These are phyloP conservation scores for Globisporangium recalcitrans DNA, from an alignment of 352 stramenopile genomes.

Conservation along the genomic window DNA sequence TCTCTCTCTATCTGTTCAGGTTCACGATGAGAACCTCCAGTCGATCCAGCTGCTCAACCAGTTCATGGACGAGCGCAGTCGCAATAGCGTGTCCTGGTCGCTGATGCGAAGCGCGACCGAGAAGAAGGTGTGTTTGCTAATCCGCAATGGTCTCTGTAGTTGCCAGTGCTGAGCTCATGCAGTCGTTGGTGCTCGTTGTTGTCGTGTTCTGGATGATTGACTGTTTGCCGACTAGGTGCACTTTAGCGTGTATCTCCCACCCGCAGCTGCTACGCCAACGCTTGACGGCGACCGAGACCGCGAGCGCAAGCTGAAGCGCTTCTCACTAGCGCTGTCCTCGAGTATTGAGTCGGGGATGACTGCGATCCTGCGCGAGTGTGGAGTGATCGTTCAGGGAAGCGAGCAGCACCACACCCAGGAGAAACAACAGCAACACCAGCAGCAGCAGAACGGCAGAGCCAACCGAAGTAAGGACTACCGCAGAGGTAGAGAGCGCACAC, in stretches of 20 bases:
- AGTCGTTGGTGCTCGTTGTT: not conserved
- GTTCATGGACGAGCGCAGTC: constrained; percentile 51
- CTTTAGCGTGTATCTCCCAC: constrained; percentile 30
- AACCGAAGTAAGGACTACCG: not conserved
- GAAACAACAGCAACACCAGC: constrained; percentile 8
- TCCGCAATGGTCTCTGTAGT: not conserved
- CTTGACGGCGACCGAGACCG: not conserved
- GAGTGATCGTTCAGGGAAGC: constrained; percentile 23
- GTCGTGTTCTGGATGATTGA: not conserved
- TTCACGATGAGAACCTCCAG: constrained; percentile 65
- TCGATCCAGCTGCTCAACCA: constrained; percentile 71
- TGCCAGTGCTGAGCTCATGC: not conserved
- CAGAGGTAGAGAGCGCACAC: not conserved
- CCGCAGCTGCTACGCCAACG: not conserved
- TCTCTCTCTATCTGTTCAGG: constrained; percentile 15
- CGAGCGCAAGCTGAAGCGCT: constrained; percentile 34
- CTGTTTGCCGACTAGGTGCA: constrained; percentile 22
- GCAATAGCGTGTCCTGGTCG: constrained; percentile 2
- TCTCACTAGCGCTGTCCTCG: constrained; percentile 34
- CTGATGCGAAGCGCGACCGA: not conserved
- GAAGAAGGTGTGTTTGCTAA: not conserved
- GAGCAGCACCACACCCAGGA: constrained; percentile 6
- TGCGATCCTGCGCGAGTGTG: constrained; percentile 45
- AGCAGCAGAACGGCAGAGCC: not conserved
- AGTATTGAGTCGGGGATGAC: constrained; percentile 50